Percentiles rank a stretch among this genome's conserved stretches.
Evolutionary conservation across 1,284 basidiomycete species (phyloP).

Genomic region (Irpex sp.): DNA sequence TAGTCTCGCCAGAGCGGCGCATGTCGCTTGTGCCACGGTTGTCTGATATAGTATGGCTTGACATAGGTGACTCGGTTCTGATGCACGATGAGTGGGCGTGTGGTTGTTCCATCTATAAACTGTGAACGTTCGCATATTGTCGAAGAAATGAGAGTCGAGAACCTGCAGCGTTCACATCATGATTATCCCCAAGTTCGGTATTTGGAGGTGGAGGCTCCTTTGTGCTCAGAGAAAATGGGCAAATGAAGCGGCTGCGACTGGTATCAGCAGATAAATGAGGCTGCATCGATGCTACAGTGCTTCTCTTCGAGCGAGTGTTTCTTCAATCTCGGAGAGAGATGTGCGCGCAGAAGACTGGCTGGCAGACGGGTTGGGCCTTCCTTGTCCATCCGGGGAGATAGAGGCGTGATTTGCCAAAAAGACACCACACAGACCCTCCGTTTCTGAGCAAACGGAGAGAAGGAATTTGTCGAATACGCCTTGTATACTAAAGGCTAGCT

Average conservation of each 20-base stretch:
- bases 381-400: not conserved
- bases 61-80: too few relatives aligned
- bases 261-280: slow-evolving; percentile 34
- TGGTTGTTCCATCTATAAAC: not conserved
- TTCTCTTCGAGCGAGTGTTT: slow-evolving; percentile 45
- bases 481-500: not conserved
- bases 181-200: not conserved
- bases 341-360: not conserved
- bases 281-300: slow-evolving; percentile 52
- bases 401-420: not conserved
- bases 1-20: not conserved
- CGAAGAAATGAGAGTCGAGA: not conserved
- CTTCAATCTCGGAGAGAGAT: slow-evolving; percentile 25
- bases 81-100: not conserved
- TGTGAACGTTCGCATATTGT: not conserved
- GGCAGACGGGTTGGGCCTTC: not conserved
- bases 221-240: not conserved
- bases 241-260: not conserved
- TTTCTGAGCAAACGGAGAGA: slow-evolving; percentile 23
- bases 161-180: too few relatives aligned
- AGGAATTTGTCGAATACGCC: slow-evolving; percentile 19
- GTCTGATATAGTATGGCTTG: not conserved
- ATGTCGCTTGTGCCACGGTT: not conserved
- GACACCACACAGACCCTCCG: slow-evolving; percentile 17
- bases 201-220: not conserved